Evolutionary conservation across 2,329 filamentous ascomycete genomes (phyloP), one percentile per base, ranked within the genome.

Genomic region (Claviceps sp.): DNA sequence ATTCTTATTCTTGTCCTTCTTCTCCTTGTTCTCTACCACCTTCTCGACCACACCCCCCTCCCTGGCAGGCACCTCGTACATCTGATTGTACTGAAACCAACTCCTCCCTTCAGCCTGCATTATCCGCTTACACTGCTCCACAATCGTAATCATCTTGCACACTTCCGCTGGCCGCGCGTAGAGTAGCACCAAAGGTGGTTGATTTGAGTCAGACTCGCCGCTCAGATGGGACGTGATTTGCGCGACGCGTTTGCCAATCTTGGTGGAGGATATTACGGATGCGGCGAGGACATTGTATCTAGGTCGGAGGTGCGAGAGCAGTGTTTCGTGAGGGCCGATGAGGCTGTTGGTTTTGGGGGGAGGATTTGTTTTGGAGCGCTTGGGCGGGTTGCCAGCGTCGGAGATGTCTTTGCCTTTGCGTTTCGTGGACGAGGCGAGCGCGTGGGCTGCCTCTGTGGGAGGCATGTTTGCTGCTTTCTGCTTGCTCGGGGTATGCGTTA

Each of bases 131-230:
- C 73, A 74, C 40, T 85, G 81, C 65, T 89, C 85, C 45, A 75
- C 74, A 46, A 88, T 75, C 4, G 78, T 83, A 58, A 87, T 77
- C 59, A 87, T 70, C 65, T 89, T 89, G 65, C 73, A 73, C 1
- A 78, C 73, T 3, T 80, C 74, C 10, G 63, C 55, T 0, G 74
- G 68, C 19, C 73, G 73, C 37, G 76, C 74, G 58, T 78, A 71
- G 17, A 81, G 64, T 41, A 81, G 62, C n/a, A 70, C 70, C 14
- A 72, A 60, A 10, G 65, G 63, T 47, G 60, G 58, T 24, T 11
- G 30, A 0, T 34, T 11, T 34, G 53, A 54, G 4, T 58, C 56
- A n/a, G 55, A 19, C 16, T 57, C 51, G 1, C 60, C 48, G 44
- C 56, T 58, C 6, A 80, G 66, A 56, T 80, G 75, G 3, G 64